Evolutionary conservation across 2,329 filamentous ascomycete species (phyloP).

Genomic region (Purpureocillium lavendulum): DNA sequence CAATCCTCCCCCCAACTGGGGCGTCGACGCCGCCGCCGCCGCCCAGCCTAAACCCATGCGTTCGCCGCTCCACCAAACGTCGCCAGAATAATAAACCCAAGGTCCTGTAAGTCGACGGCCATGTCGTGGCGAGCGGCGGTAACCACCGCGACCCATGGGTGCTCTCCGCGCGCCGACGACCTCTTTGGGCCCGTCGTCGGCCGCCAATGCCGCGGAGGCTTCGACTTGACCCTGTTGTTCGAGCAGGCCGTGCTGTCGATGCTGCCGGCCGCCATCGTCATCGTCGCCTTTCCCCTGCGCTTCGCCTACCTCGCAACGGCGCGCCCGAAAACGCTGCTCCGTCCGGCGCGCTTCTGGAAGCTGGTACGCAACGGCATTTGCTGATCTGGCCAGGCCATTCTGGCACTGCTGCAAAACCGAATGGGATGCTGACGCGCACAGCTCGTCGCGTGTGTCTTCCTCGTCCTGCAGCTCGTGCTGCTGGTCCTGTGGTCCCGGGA

Average conservation of each 20-base stretch:
- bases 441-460: not conserved
- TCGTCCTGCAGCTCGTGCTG: constrained; percentile 2
- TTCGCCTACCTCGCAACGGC: constrained; percentile 1
- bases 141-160: not conserved
- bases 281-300: constrained; percentile 2
- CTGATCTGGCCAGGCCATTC: not conserved
- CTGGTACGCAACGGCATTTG: not conserved
- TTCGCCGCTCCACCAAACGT: too few species aligned
- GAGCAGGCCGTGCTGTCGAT: constrained; percentile 10
- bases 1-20: too few species aligned
- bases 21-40: too few species aligned
- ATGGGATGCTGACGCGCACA: not conserved
- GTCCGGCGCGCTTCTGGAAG: not conserved
- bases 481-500: constrained; percentile 2
- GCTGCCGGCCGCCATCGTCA: constrained; percentile 1
- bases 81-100: too few species aligned
- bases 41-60: too few species aligned
- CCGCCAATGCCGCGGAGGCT: constrained; percentile 1
- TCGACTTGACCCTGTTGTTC: constrained; percentile 13
- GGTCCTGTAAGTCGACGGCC: too few species aligned
- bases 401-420: too few species aligned
- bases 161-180: constrained; percentile 4
- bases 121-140: not conserved
- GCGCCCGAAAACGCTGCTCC: not conserved
- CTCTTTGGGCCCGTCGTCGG: constrained; percentile 3